Conservation (phyloP, 2,329 filamentous ascomycete genomes). For the Penicillium hordei region DNA sequence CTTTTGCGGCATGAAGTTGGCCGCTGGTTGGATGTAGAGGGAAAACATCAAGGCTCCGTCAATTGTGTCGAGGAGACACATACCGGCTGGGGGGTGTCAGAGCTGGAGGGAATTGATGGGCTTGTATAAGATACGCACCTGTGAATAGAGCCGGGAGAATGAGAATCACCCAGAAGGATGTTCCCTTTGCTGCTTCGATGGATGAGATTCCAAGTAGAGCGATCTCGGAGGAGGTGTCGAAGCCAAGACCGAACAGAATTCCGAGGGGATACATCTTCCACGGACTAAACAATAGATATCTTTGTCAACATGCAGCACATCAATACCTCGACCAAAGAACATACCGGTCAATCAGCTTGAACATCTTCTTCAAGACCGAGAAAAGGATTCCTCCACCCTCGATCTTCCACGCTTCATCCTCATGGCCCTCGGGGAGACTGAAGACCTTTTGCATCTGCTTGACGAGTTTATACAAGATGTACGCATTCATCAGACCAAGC, state of each 20-base stretch:
- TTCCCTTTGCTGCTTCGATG: slow-evolving; percentile 80
- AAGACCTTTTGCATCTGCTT: slow-evolving; percentile 65
- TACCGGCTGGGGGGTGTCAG: slow-evolving; percentile 61
- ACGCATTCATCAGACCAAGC: slow-evolving; percentile 78
- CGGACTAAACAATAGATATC: slow-evolving; percentile 29
- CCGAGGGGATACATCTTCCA: slow-evolving; percentile 98
- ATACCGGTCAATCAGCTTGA: slow-evolving; percentile 65
- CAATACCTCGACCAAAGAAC: not conserved
- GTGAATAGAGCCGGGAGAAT: slow-evolving; percentile 91
- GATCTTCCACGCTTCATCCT: slow-evolving; percentile 62
- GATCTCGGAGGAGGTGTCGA: slow-evolving; percentile 93
- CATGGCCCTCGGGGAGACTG: slow-evolving; percentile 43
- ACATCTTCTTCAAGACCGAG: slow-evolving; percentile 69
- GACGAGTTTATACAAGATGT: slow-evolving; percentile 79
- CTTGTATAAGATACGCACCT: slow-evolving; percentile 48
- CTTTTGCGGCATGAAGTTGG: slow-evolving; percentile 40
- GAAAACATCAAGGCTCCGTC: slow-evolving; percentile 96
- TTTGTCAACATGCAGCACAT: not conserved
- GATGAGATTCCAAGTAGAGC: slow-evolving; percentile 87
- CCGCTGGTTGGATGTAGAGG: slow-evolving; percentile 67
- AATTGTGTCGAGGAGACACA: slow-evolving; percentile 91
- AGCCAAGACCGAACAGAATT: slow-evolving; percentile 85
- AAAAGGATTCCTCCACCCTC: slow-evolving; percentile 77
- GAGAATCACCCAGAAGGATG: slow-evolving; percentile 88
- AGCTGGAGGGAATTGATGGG: not conserved